phyloP scores from a whole-genome alignment of 148 eudicot species.

The Rhododendron ovatum region DNA sequence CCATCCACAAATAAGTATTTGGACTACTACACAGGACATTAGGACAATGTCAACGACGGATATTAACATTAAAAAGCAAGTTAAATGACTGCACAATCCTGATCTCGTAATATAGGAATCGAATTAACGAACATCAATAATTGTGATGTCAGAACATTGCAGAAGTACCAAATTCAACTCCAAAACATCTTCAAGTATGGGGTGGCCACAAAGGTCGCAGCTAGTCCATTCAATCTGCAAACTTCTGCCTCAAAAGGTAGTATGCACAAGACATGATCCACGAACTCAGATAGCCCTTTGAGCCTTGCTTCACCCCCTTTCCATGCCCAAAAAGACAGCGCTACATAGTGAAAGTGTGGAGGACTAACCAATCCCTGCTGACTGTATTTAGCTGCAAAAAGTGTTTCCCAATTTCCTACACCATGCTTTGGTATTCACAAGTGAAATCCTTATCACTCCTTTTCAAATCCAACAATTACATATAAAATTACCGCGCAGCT shows the following conservation, averaged over 20 bases:
- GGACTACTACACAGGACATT: too few species aligned
- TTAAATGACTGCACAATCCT: too few species aligned
- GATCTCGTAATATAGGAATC: too few species aligned
- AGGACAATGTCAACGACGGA: too few species aligned
- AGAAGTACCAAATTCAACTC: constrained; percentile 52
- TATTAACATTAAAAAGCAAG: too few species aligned
- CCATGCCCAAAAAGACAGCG: constrained; percentile 99
- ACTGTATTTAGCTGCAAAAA: constrained; percentile 66
- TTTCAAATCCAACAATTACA: constrained; percentile 5
- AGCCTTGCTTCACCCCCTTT: constrained; percentile 93
- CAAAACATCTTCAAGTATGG: constrained; percentile 72
- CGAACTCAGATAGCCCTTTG: constrained; percentile 59
- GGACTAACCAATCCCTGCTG: constrained; percentile 47
- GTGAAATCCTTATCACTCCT: constrained; percentile 8
- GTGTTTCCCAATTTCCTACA: constrained; percentile 34
- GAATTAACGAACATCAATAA: not conserved
- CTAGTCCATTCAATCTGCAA: constrained; percentile 62
- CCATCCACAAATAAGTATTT: too few species aligned
- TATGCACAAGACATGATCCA: constrained; percentile 84
- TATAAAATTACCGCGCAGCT: constrained; percentile 56
- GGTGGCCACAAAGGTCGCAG: constrained; percentile 90
- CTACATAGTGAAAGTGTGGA: constrained; percentile 85
- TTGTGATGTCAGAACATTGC: constrained; percentile 34
- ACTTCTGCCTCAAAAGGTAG: constrained; percentile 86
- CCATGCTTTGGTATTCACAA: constrained; percentile 21